Percentiles rank a stretch among this genome's conserved stretches.
Conservation (phyloP, 2,329 filamentous ascomycete genomes). For the Cercospora sesami region DNA sequence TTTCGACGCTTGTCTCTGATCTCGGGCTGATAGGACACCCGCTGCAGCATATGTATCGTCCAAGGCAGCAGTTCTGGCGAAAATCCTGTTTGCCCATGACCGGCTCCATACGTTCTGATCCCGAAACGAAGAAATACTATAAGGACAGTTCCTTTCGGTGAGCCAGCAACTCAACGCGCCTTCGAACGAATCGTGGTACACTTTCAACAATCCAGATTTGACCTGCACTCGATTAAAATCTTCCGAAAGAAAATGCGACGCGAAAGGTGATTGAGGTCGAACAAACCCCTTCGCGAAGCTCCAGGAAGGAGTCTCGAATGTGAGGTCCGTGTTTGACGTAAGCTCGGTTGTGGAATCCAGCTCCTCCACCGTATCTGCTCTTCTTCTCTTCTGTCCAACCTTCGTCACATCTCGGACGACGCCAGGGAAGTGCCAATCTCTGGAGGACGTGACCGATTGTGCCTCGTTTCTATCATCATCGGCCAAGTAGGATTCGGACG, state of each 20-base stretch:
- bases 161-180: slow-evolving; percentile 26
- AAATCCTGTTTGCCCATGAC: slow-evolving; percentile 23
- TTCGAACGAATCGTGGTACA: slow-evolving; percentile 27
- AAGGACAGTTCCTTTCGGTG: slow-evolving; percentile 25
- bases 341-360: neutral
- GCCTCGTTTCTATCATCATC: slow-evolving; percentile 1
- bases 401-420: neutral
- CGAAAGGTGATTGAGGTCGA: slow-evolving; percentile 17
- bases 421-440: neutral
- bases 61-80: slow-evolving; percentile 23
- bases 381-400: slow-evolving; percentile 1
- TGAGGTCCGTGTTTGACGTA: neutral
- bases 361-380: neutral
- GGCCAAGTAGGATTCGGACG: neutral
- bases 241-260: slow-evolving; percentile 18
- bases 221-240: slow-evolving; percentile 21
- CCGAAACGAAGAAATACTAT: slow-evolving; percentile 20
- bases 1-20: slow-evolving; percentile 22
- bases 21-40: slow-evolving; percentile 16
- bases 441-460: neutral
- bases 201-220: slow-evolving; percentile 22
- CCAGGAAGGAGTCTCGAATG: neutral
- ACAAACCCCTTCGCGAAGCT: slow-evolving; percentile 8
- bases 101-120: slow-evolving; percentile 25
- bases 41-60: slow-evolving; percentile 22